Evolutionary conservation across 2,329 filamentous ascomycete species (phyloP), one percentile per base, ranked within the genome.

Genomic region (Pyrenophora teres): DNA sequence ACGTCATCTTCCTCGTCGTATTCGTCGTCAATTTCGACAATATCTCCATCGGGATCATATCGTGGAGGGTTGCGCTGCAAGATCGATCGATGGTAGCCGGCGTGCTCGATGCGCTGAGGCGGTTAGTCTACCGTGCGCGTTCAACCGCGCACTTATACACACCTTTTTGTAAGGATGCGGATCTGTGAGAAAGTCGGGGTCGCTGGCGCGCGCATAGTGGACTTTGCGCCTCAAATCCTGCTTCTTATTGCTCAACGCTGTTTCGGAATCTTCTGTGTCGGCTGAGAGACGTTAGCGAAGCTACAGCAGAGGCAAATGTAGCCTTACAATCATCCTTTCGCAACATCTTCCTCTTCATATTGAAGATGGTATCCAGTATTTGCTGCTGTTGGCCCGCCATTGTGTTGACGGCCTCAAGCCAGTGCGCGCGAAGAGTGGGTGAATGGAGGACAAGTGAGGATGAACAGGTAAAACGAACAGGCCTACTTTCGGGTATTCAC

Each of bases 191-290:
- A 65, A 61, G 42, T 87, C 84, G 57, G 92, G 78, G 64, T 87
- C 85, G 52, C 88, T 88, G 66, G 86, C 81, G 63, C 84, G 86
- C 39, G 88, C 83, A 68, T 89, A 89, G 62, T 85, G 82, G 38
- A 89, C 86, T 63, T 85, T 83, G 72, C 85, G 88, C 78, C 92
- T 90, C 39, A 93, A 79, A 71, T 92, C 93, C 73, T 90, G 85
- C 55, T 88, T 88, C 67, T 89, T 86, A 73, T 92, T 92, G 50
- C 85, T 87, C 63, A 83, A 83, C 63, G 83, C 80, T 54, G 86
- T 81, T 63, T 91, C 86, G 47, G 85, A 83, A 54, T 86, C 85
- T 72, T 93, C 90, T 52, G 88, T 90, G 70, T 92, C 89, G 56
- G 90, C 89, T 92, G 74, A 33, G 25, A 18, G 23, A 8, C 12